Percentiles rank a stretch among this genome's conserved stretches.
Conservation (phyloP, 2,329 filamentous ascomycete species). For the Ceratocystiopsis brevicomis region DNA sequence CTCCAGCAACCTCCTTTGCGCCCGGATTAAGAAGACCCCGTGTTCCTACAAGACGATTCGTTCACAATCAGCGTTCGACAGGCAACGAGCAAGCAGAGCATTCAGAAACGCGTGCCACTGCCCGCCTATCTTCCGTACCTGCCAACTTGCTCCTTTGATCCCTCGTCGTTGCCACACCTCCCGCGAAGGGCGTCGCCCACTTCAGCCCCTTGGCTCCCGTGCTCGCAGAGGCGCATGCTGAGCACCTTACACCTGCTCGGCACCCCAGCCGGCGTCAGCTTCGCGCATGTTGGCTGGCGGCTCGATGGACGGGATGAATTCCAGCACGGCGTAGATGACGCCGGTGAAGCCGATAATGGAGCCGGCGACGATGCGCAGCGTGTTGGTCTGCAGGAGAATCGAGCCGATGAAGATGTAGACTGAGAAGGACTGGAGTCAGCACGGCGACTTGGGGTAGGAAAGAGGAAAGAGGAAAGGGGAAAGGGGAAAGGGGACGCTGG, state of each 20-base stretch:
- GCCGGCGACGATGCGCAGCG: slow-evolving; percentile 57
- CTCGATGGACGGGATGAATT: slow-evolving; percentile 63
- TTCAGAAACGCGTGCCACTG: no score
- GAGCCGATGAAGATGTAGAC: slow-evolving; percentile 94
- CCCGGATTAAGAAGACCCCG: no score
- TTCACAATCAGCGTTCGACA: no score
- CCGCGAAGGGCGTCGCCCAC: no score
- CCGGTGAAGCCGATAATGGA: slow-evolving; percentile 61
- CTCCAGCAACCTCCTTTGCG: no score
- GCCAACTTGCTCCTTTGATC: no score
- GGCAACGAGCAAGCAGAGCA: no score
- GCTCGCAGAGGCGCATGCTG: no score
- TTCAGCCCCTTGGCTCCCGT: no score
- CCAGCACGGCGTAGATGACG: slow-evolving; percentile 55
- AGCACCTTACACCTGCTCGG: slow-evolving; percentile 46
- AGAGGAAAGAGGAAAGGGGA: not conserved
- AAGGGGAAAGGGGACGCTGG: not conserved
- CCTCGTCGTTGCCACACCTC: no score
- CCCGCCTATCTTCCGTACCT: no score
- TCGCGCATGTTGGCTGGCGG: slow-evolving; percentile 69
- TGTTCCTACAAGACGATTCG: no score
- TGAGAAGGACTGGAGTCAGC: slow-evolving; percentile 16
- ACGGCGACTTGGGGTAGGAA: not conserved
- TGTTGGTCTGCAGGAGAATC: slow-evolving; percentile 52
- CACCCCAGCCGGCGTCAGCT: slow-evolving; percentile 55